Evolutionary conservation across 169 alveolate species (phyloP), one percentile per base, ranked within the genome.

Genomic region (Plasmodium fragile): DNA sequence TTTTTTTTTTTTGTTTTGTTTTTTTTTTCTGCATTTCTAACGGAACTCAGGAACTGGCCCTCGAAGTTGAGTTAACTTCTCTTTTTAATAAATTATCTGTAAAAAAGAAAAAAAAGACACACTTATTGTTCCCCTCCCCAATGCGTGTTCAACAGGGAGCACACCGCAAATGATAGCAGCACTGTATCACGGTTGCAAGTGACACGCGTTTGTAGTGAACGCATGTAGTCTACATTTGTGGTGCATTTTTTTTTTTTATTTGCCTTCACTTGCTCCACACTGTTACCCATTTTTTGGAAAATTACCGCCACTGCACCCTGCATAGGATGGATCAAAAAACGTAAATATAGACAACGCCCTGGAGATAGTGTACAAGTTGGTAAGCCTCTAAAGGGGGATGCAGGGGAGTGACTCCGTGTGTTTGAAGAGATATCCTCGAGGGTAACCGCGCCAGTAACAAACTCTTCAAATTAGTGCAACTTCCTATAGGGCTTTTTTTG

Each of bases 31-130:
- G 25, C 70, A 7, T 45, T 79, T 79, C 30, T 22, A n/a, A 43
- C 28, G 22, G 22, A 18, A 55, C 69, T 72, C 59, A 87, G 93
- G 89, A 78, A n/a, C 59, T 87, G 30, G 80, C 75, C 30, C 25
- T 45, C 32, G 93, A 87, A 78, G 55, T 87, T 16, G 82, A 87
- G 45, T 30, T 87, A 69, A 78, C 93, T 53, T 53, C 93, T 34
- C 93, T 87, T 78, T 87, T 87, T 55, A 75, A 39, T 13, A 87
- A 78, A 75, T n/a, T 87, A 87, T 87, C 93, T 6, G 93, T 87
- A 87, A 87, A 34, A 16, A 52, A 4, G 55, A 53, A 69, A 65
- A 71, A 71, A 41, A 13, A 49, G 16, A 49, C 4, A 49, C 0
- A 7, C 59, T 49, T 49, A 49, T 49, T 49, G 59, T 49, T 28